These are phyloP conservation scores for Neobulgaria alba DNA, from an alignment of 2,329 filamentous ascomycete species.

Conservation along the genomic window DNA sequence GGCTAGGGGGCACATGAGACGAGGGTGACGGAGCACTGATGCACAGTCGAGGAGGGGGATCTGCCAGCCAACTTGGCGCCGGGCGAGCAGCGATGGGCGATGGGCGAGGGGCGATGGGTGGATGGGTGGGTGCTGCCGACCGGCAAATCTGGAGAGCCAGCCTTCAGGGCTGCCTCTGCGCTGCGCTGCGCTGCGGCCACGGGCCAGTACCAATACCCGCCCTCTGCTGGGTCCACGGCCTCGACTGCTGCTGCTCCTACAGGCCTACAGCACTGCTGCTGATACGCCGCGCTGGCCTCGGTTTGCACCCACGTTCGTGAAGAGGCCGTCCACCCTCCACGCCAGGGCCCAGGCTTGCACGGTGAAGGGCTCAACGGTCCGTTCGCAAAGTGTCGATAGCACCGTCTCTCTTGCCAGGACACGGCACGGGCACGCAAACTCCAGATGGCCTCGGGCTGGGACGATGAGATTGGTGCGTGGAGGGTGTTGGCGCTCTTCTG, in stretches of 20 bases:
- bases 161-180: no score
- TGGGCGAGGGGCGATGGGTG: background rate
- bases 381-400: conserved; percentile 14
- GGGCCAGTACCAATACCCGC: conserved; percentile 10
- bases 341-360: no score
- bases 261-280: no score
- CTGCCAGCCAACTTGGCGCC: conserved; percentile 19
- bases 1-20: conserved; percentile 25
- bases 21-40: conserved; percentile 26
- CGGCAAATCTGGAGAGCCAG: conserved; percentile 19
- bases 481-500: conserved; percentile 15
- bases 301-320: no score
- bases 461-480: conserved; percentile 18
- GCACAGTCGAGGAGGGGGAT: conserved; percentile 19
- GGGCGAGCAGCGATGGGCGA: background rate
- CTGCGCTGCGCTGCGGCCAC: no score
- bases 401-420: no score
- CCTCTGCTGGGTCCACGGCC: no score
- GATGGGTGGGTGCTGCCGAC: background rate
- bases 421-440: no score
- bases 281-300: no score
- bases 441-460: no score
- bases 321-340: no score
- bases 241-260: no score
- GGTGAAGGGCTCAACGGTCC: conserved; percentile 6